Conservation (phyloP, 129 eudicot genomes). For the Artemisia argyi region DNA sequence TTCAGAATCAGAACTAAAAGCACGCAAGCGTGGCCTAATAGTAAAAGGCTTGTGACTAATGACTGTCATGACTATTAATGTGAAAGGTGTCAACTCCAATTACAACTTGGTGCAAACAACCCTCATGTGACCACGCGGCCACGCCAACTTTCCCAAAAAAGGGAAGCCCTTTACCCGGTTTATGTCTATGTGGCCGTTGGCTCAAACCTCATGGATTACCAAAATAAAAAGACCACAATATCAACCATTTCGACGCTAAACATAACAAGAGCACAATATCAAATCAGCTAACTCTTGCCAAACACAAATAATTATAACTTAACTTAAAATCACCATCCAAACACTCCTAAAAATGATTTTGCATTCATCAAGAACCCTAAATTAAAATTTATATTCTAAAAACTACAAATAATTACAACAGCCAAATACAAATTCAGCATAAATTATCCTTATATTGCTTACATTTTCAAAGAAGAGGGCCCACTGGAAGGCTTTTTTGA, state of each 20-base stretch:
- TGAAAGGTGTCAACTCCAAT: too few species aligned
- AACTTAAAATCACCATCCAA: background rate
- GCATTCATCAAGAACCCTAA: background rate
- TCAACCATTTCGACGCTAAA: too few species aligned
- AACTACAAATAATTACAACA: background rate
- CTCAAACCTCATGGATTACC: too few species aligned
- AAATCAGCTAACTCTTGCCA: background rate
- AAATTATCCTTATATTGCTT: conserved; percentile 7
- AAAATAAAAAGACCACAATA: too few species aligned
- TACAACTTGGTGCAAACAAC: too few species aligned
- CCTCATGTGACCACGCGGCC: too few species aligned
- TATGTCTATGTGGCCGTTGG: too few species aligned
- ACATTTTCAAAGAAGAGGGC: conserved; percentile 59
- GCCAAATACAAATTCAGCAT: background rate
- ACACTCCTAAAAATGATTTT: background rate
- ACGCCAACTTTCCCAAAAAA: too few species aligned
- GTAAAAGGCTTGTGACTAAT: too few species aligned
- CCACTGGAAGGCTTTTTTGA: conserved; percentile 70
- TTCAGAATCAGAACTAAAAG: background rate
- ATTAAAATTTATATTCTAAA: background rate
- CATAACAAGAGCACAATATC: background rate
- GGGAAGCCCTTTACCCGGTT: too few species aligned
- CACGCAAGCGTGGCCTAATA: too few species aligned
- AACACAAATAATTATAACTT: background rate
- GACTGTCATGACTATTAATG: too few species aligned